Conservation (phyloP, 345 rosid species). For the Barbarea vulgaris region DNA sequence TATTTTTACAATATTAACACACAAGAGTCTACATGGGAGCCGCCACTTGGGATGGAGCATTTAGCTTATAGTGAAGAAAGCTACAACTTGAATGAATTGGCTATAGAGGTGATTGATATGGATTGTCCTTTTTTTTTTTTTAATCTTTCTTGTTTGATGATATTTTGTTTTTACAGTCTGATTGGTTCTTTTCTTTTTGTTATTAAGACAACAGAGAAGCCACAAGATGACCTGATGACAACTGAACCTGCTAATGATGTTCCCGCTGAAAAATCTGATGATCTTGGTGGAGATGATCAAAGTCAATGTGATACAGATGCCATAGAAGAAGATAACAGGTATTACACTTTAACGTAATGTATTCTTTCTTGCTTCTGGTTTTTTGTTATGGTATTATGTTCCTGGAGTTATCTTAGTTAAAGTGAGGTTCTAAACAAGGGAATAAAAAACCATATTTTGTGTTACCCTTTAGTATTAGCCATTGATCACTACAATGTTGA, state of each 20-base stretch:
- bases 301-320: constrained; percentile 38
- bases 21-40: constrained; percentile 67
- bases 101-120: constrained; percentile 41
- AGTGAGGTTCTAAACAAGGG: background rate
- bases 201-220: constrained; percentile 39
- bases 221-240: constrained; percentile 18
- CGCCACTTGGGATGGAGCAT: constrained; percentile 75
- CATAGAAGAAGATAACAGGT: constrained; percentile 45
- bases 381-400: background rate
- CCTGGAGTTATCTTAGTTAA: background rate
- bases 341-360: background rate
- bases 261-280: constrained; percentile 21
- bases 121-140: constrained; percentile 30
- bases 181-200: constrained; percentile 24
- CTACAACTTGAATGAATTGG: constrained; percentile 39
- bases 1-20: constrained; percentile 70
- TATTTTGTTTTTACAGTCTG: constrained; percentile 18
- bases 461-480: background rate
- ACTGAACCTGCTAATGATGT: constrained; percentile 4
- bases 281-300: constrained; percentile 33
- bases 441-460: background rate
- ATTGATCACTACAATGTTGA: no score
- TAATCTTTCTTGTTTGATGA: constrained; percentile 19
- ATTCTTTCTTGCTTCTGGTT: background rate
- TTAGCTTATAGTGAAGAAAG: constrained; percentile 32